Conservation (phyloP, 805 yeast species). For the Spathaspora hagerdaliae region DNA sequence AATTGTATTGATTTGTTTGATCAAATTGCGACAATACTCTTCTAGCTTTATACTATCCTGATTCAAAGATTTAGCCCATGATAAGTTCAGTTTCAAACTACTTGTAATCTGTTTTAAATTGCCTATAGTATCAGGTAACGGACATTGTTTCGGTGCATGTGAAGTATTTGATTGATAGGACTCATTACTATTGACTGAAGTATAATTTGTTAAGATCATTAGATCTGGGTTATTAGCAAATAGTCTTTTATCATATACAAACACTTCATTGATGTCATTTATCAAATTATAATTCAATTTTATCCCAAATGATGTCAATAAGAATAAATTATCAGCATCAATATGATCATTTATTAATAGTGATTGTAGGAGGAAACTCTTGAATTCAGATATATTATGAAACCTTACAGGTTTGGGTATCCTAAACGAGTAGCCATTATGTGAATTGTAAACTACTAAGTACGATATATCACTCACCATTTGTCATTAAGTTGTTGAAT, state of each 20-base stretch:
- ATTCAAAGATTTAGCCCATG: constrained; percentile 48
- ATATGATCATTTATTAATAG: constrained; percentile 16
- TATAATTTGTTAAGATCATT: neutral
- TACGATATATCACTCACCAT: constrained; percentile 12
- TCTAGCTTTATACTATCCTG: constrained; percentile 38
- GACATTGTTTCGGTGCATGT: neutral
- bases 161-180: constrained; percentile 4
- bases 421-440: constrained; percentile 28
- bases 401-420: constrained; percentile 40
- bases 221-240: constrained; percentile 29
- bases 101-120: constrained; percentile 22
- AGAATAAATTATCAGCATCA: constrained; percentile 34
- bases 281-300: constrained; percentile 52
- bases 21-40: constrained; percentile 22
- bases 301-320: constrained; percentile 64
- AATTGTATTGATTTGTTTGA: constrained; percentile 34
- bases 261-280: constrained; percentile 52
- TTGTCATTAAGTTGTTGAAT: too few relatives aligned
- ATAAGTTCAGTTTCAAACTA: constrained; percentile 42
- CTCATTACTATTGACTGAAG: neutral
- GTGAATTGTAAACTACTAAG: constrained; percentile 33
- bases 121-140: neutral
- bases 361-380: constrained; percentile 22
- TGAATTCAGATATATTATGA: constrained; percentile 30
- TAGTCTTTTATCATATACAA: constrained; percentile 59